These are phyloP conservation scores for Neurospora sp. DNA, from an alignment of 495 filamentous ascomycete genomes.

Conservation along the genomic window DNA sequence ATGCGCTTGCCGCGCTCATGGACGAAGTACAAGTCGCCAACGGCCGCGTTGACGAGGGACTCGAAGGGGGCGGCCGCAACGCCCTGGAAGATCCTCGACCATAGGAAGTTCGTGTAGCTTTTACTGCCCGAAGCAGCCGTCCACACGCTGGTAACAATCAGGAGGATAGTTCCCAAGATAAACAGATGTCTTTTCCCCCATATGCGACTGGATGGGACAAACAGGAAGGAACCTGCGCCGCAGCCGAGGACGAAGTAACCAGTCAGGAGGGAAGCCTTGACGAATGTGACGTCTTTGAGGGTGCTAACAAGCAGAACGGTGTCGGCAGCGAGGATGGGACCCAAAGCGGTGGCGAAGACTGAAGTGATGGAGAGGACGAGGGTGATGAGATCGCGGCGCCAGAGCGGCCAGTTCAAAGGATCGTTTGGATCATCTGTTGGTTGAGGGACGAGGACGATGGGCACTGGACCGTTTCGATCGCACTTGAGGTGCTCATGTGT, in stretches of 20 bases:
- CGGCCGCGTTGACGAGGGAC: conserved; percentile 63
- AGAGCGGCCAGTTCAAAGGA: conserved; percentile 78
- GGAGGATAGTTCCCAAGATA: conserved; percentile 63
- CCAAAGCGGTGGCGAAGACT: conserved; percentile 70
- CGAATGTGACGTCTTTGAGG: conserved; percentile 46
- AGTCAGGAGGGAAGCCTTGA: conserved; percentile 67
- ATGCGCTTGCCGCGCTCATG: conserved; percentile 82
- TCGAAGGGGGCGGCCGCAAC: conserved; percentile 69
- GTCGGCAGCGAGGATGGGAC: conserved; percentile 79
- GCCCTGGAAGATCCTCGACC: conserved; percentile 66
- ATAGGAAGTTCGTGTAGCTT: conserved; percentile 61
- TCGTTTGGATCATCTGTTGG: conserved; percentile 76
- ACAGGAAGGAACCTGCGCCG: conserved; percentile 67
- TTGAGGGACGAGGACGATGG: conserved; percentile 70
- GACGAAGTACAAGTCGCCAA: conserved; percentile 69
- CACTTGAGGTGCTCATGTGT: conserved; percentile 50
- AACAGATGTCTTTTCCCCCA: conserved; percentile 91
- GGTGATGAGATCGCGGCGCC: conserved; percentile 75
- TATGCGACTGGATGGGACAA: conserved; percentile 78
- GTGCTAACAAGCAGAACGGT: conserved; percentile 58
- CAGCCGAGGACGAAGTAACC: conserved; percentile 82
- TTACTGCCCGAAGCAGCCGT: conserved; percentile 52
- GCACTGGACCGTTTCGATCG: conserved; percentile 53
- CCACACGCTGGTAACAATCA: conserved; percentile 67
- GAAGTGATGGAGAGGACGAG: conserved; percentile 66